A percentile compares a stretch with the other conserved stretches of the same genome.
Conservation (phyloP, 805 yeast genomes). For the Torulaspora microellipsoides region DNA sequence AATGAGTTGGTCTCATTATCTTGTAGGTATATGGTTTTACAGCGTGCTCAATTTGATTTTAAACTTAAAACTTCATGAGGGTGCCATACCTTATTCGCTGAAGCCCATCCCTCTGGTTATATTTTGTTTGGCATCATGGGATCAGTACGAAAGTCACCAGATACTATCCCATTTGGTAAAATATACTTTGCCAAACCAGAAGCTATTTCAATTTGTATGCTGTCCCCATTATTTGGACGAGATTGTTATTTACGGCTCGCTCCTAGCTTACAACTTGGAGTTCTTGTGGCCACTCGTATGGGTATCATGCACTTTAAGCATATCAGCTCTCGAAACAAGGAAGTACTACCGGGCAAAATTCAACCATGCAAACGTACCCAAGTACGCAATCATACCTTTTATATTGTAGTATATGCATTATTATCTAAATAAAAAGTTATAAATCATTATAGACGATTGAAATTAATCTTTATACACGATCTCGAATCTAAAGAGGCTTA, state of each 20-base stretch:
- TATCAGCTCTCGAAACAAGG: conserved; percentile 52
- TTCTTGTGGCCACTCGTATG: conserved; percentile 29
- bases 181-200: conserved; percentile 50
- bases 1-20: conserved; percentile 63
- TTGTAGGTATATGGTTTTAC: conserved; percentile 61
- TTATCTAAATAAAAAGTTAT: not conserved
- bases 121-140: conserved; percentile 25
- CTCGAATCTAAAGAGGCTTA: too few relatives aligned
- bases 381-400: conserved; percentile 21
- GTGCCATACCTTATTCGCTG: conserved; percentile 7
- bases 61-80: conserved; percentile 27
- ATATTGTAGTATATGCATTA: conserved; percentile 3
- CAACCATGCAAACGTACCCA: conserved; percentile 16
- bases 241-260: conserved; percentile 46
- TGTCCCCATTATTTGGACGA: conserved; percentile 75
- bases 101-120: conserved; percentile 22
- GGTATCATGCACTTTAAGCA: conserved; percentile 44
- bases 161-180: conserved; percentile 48
- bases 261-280: conserved; percentile 18
- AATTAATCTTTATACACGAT: too few relatives aligned
- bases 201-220: conserved; percentile 46
- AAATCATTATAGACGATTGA: too few relatives aligned
- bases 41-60: conserved; percentile 42
- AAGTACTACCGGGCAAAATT: conserved; percentile 40
- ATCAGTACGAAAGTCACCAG: conserved; percentile 41